Conservation (phyloP, 2,329 filamentous ascomycete species). For the Leptographium wingfieldii region DNA sequence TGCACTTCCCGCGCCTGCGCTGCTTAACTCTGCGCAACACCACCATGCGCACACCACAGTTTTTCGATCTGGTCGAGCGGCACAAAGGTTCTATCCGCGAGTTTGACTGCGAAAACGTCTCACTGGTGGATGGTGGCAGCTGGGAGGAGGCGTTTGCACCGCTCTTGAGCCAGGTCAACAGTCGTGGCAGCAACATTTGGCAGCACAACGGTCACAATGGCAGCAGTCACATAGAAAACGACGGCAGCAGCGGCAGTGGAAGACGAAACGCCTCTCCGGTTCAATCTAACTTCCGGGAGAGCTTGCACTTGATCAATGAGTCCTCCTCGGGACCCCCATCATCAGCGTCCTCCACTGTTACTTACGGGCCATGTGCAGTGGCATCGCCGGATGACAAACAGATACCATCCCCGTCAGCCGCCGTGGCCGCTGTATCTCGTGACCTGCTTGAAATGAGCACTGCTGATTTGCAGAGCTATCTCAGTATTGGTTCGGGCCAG, state of each 20-base stretch:
- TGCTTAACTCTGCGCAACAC: slow-evolving; percentile 62
- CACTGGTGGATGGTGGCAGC: slow-evolving; percentile 51
- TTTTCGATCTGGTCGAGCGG: slow-evolving; percentile 52
- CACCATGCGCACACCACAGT: slow-evolving; percentile 56
- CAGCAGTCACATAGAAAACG: background rate
- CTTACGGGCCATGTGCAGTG: slow-evolving; percentile 1
- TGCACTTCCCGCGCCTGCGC: slow-evolving; percentile 55
- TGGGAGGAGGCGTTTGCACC: slow-evolving; percentile 79
- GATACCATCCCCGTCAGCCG: slow-evolving; percentile 36
- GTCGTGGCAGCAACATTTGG: slow-evolving; percentile 27
- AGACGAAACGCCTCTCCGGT: slow-evolving; percentile 15
- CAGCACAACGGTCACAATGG: slow-evolving; percentile 21
- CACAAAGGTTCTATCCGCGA: slow-evolving; percentile 60
- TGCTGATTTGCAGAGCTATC: slow-evolving; percentile 23
- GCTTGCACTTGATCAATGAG: slow-evolving; percentile 14
- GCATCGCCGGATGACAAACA: slow-evolving; percentile 20
- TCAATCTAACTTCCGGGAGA: slow-evolving; percentile 5
- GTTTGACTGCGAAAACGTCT: slow-evolving; percentile 69
- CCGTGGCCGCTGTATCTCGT: slow-evolving; percentile 38
- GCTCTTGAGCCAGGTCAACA: slow-evolving; percentile 38
- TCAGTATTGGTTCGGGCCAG: slow-evolving; percentile 7
- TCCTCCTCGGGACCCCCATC: slow-evolving; percentile 7
- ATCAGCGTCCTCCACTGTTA: background rate
- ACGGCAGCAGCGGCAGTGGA: slow-evolving; percentile 20
- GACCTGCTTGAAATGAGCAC: slow-evolving; percentile 32